Conservation (phyloP, 208 protist genomes). For the Crithidia expoeki region DNA sequence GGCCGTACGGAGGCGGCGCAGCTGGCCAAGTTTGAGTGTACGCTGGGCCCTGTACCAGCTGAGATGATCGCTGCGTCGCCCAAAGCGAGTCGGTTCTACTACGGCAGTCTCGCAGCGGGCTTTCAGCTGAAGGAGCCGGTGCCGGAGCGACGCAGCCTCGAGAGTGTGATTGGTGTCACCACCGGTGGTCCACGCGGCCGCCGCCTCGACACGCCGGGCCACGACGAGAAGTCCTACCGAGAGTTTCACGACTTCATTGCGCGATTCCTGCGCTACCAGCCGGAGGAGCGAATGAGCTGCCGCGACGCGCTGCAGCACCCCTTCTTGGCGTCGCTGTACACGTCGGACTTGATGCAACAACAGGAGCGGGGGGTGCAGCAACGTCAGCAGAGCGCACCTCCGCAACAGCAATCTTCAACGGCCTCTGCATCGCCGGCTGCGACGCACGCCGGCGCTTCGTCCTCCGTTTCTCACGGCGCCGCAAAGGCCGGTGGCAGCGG, state of each 20-base stretch:
- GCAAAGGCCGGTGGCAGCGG: background rate
- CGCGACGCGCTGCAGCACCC: constrained; percentile 73
- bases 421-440: background rate
- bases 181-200: constrained; percentile 53
- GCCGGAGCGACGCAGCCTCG: constrained; percentile 39
- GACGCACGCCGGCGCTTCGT: background rate
- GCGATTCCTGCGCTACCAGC: constrained; percentile 56
- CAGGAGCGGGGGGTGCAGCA: constrained; percentile 25
- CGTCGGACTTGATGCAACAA: constrained; percentile 41
- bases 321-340: constrained; percentile 61
- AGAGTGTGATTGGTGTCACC: constrained; percentile 55
- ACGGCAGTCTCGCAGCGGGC: constrained; percentile 12
- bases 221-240: constrained; percentile 50
- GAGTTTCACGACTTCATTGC: constrained; percentile 73
- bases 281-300: constrained; percentile 78
- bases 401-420: constrained; percentile 1
- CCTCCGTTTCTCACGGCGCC: background rate
- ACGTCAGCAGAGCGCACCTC: constrained; percentile 3
- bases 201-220: constrained; percentile 40
- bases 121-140: constrained; percentile 48
- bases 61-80: constrained; percentile 67
- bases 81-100: constrained; percentile 70
- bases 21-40: constrained; percentile 92
- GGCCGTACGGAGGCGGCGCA: constrained; percentile 96
- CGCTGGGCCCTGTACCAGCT: constrained; percentile 65